These are phyloP conservation scores for Leavenworthia alabamica DNA, from an alignment of 345 rosid genomes.

Conservation along the genomic window DNA sequence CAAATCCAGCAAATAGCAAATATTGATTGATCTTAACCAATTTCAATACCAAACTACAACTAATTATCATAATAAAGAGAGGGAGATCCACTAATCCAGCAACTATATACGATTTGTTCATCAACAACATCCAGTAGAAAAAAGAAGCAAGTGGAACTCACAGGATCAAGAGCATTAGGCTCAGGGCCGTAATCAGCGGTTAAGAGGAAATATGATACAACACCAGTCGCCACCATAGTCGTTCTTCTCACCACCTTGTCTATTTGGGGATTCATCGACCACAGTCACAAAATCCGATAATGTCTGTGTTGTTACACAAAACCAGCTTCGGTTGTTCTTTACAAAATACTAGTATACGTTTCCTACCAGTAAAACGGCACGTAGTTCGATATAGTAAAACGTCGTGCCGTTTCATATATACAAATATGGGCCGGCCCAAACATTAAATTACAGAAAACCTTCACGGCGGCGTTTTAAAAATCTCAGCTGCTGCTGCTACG, in stretches of 20 bases:
- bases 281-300: background rate
- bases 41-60: background rate
- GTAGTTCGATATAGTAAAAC: background rate
- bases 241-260: slow-evolving; percentile 77
- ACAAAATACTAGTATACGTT: background rate
- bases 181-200: slow-evolving; percentile 56
- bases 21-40: background rate
- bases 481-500: background rate
- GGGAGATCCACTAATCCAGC: background rate
- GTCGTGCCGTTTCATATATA: background rate
- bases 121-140: no score
- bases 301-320: no score
- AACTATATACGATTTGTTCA: no score
- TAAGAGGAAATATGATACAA: slow-evolving; percentile 73
- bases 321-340: background rate
- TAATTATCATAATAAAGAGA: background rate
- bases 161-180: slow-evolving; percentile 80
- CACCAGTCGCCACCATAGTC: slow-evolving; percentile 75
- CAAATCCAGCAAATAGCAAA: no score
- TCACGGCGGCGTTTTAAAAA: slow-evolving; percentile 3
- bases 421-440: slow-evolving; percentile 15
- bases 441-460: background rate
- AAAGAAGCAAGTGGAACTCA: slow-evolving; percentile 25
- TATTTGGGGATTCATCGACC: slow-evolving; percentile 45
- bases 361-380: background rate